A percentile compares a stretch with the other conserved stretches of the same genome.
phyloP scores from a whole-genome alignment of 2,329 filamentous ascomycete genomes.

The Diaporthe sp. region DNA sequence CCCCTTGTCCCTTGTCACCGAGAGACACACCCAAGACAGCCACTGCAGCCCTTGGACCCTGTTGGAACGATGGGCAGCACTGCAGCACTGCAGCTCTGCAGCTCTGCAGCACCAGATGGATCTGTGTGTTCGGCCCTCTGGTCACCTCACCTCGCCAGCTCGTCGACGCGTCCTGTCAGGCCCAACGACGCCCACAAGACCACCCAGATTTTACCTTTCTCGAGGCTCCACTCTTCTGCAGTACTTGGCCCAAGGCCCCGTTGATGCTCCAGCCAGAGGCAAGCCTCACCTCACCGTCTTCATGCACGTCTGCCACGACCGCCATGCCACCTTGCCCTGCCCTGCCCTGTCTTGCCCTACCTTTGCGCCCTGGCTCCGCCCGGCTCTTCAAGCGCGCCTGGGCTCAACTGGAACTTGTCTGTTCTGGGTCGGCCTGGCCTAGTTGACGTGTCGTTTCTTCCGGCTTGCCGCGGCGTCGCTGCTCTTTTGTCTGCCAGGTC shows the following conservation, averaged over 20 bases:
- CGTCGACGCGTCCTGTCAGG: conserved; percentile 14
- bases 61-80: conserved; percentile 34
- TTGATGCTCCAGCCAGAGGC: conserved; percentile 26
- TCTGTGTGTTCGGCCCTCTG: conserved; percentile 32
- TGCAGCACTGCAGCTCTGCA: conserved; percentile 36
- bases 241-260: conserved; percentile 34
- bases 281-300: conserved; percentile 42
- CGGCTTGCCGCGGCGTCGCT: conserved; percentile 39
- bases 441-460: conserved; percentile 41
- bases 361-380: conserved; percentile 29
- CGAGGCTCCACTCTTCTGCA: conserved; percentile 38
- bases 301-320: conserved; percentile 39
- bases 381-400: conserved; percentile 31
- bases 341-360: conserved; percentile 25
- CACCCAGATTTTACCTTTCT: conserved; percentile 40
- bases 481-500: conserved; percentile 27
- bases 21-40: conserved; percentile 22
- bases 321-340: conserved; percentile 35
- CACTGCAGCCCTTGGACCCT: conserved; percentile 24
- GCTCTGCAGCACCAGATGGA: conserved; percentile 35
- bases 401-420: conserved; percentile 30
- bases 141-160: conserved; percentile 14
- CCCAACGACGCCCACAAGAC: conserved; percentile 13
- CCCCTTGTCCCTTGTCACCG: conserved; percentile 34
- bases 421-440: conserved; percentile 28